Evolutionary conservation across 352 stramenopile genomes (phyloP), one percentile per base, ranked within the genome.

Genomic region (Globisporangium nodosum): DNA sequence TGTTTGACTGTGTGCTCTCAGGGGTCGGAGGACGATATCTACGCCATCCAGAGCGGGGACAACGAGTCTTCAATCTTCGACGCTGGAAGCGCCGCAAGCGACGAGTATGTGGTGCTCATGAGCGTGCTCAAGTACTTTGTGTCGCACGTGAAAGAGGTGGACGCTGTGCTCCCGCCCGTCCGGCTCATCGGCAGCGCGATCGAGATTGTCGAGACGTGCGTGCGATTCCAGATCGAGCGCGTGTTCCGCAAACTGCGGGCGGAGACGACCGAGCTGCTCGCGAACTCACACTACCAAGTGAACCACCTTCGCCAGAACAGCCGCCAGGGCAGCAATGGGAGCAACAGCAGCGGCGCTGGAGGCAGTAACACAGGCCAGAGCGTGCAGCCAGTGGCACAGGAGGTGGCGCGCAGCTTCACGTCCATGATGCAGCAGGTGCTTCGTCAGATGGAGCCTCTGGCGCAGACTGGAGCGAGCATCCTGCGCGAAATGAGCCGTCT

Each of bases 71-170:
- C 16, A 18, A 60, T 76, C 9, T 7, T 72, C 11, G 24, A 64
- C 9, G 56, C 27, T 5, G 58, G 51, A 7, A 68, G 66, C 9
- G 56, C 27, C 5, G 58, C 49, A 3, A 68, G 66, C n/a, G 83
- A 81, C 33, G 76, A 88, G 45, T 94, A 92, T 47, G 79, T 87
- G 60, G 74, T 88, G 37, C 74, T 94, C 49, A 92, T 94, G 85
- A 81, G 73, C 52, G 80, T 91, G 53, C 72, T 94, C 50, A 90
- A 91, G 58, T 61, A 81, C 45, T 91, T 92, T 66, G 66, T 92
- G 11, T 64, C 75, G 4, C 66, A 84, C 60, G 78, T 90, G 48
- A 77, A 81, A 42, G 60, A 74, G 37, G 66, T 90, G 21, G 72
- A 88, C 43, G 66, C 53, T 21, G 70, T 81, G 20, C 73, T 90